Percentiles rank a stretch among this genome's conserved stretches.
Evolutionary conservation across 1,139 yeast genomes (phyloP).

Genomic region (Kodamaea fungicola): DNA sequence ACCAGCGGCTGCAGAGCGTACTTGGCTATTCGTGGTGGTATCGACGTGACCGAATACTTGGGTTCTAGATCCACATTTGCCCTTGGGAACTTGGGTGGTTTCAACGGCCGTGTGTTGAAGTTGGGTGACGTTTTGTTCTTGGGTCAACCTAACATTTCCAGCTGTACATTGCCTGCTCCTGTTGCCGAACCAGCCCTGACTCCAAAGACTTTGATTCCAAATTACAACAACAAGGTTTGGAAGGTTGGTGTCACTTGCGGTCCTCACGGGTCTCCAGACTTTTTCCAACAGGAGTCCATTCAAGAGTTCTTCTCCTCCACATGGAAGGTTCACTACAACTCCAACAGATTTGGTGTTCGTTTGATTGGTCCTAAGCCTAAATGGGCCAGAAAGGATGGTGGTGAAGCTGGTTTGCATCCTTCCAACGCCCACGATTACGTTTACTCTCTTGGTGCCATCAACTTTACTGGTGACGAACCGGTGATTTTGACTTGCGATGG

Average conservation of each 20-base stretch:
- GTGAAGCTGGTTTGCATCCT: constrained; percentile 97
- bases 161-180: constrained; percentile 72
- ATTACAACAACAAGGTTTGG: constrained; percentile 61
- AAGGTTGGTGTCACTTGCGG: constrained; percentile 91
- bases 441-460: constrained; percentile 92
- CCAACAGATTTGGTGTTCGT: constrained; percentile 94
- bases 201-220: constrained; percentile 60
- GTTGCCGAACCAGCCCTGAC: constrained; percentile 56
- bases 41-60: constrained; percentile 88
- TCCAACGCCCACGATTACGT: constrained; percentile 97
- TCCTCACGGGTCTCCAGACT: constrained; percentile 97
- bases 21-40: constrained; percentile 86
- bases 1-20: constrained; percentile 83
- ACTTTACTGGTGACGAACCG: constrained; percentile 98
- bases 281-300: constrained; percentile 75
- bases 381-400: constrained; percentile 98
- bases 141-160: constrained; percentile 68
- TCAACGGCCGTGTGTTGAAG: constrained; percentile 86
- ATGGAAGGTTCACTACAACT: constrained; percentile 96
- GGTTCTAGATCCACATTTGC: constrained; percentile 98
- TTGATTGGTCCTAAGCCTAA: constrained; percentile 92
- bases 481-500: constrained; percentile 96
- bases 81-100: constrained; percentile 90
- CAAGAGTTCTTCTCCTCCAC: constrained; percentile 67
- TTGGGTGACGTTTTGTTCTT: constrained; percentile 87